Evolutionary conservation across 495 filamentous ascomycete species (phyloP).

Genomic region (Neurospora africana): DNA sequence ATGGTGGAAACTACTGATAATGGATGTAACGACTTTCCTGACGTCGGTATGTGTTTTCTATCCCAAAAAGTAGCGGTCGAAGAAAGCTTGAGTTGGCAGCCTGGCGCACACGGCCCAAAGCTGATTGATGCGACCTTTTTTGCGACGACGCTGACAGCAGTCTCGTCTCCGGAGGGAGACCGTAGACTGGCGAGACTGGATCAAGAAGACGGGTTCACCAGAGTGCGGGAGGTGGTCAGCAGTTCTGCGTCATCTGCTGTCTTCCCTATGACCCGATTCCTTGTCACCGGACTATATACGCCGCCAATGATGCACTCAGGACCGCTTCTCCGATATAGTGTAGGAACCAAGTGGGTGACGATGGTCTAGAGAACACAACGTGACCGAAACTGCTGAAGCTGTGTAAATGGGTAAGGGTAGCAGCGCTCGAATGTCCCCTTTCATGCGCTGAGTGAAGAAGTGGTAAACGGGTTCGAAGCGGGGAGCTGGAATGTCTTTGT

Average conservation of each 20-base stretch:
- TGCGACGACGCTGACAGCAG: background rate
- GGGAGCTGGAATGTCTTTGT: background rate
- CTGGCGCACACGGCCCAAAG: background rate
- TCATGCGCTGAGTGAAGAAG: background rate
- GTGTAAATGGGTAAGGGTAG: background rate
- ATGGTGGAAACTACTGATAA: background rate
- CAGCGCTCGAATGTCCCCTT: background rate
- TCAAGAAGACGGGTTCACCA: background rate
- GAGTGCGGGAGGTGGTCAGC: background rate
- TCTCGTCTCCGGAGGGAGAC: background rate
- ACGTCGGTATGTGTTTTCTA: background rate
- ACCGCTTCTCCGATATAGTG: background rate
- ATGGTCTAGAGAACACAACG: background rate
- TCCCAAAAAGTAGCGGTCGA: background rate
- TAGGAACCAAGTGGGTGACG: background rate
- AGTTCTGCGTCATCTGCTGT: slow-evolving; percentile 4
- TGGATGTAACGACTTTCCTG: background rate
- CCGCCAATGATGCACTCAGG: background rate
- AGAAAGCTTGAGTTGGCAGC: background rate
- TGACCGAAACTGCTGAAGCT: background rate
- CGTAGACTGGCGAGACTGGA: background rate
- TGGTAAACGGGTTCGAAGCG: background rate
- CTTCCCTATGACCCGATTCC: slow-evolving; percentile 1
- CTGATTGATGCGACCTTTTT: background rate
- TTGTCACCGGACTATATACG: slow-evolving; percentile 4